Evolutionary conservation across 2,329 filamentous ascomycete species (phyloP), one percentile per base, ranked within the genome.

Genomic region (Diaporthe citri): DNA sequence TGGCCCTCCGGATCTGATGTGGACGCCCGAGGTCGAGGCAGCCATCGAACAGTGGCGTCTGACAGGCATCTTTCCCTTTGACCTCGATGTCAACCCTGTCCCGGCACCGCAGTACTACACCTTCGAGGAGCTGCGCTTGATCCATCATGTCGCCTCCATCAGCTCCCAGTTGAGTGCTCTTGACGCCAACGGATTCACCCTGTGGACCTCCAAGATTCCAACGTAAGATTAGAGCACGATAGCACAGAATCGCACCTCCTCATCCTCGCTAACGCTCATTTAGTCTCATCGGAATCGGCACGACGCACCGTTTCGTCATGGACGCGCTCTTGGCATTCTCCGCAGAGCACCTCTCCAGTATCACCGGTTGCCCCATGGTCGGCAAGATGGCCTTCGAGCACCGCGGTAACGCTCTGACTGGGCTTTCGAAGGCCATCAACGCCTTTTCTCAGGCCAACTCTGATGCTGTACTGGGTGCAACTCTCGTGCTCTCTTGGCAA

Each of bases 401-500:
- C 83, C 93, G 94, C 74, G 95, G 94, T 36, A 90, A 94, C 78
- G 96, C 97, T 15, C 87, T 98, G 75, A 95, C 94, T 80, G 96
- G 96, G 4, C 87, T 98, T 64, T 95, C 98, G 81, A 93, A 96
- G 81, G 95, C 95, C 39, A 96, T 98, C 79, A 91, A 92, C 59
- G 89, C 90, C 28, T 98, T 98, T 84, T 97, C 94, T 3, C 92
- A 92, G 79, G 92, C 93, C 71, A 97, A 95, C 76, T 96, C 95
- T 2, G 96, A 99, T 84, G 95, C 96, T 57, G 93, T 98, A 77
- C 89, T 99, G 72, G 96, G 96, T 36, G 95, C 96, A 43, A 98
- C 96, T 36, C 91, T 98, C 59, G 90, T 98, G 64, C 89, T 99
- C 67, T 97, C 96, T 51, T 98, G 97, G 96, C 96, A 98, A 86